These are phyloP conservation scores for Cystobasidiaceae sp. DNA, from an alignment of 1,284 basidiomycete genomes.

Conservation along the genomic window DNA sequence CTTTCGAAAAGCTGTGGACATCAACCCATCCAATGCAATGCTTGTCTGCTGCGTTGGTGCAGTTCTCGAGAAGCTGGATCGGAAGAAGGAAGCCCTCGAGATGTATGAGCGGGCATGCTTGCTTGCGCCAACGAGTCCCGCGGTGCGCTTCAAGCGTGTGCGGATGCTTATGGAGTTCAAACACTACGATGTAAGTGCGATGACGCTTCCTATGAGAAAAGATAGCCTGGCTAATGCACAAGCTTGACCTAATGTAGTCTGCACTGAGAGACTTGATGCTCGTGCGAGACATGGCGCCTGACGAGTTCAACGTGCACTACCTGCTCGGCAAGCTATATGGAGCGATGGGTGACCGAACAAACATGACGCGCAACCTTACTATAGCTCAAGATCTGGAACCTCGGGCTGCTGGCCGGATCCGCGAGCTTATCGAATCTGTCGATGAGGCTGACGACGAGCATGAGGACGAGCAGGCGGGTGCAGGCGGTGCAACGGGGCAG, in stretches of 20 bases:
- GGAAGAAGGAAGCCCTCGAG: conserved; percentile 61
- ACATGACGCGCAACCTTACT: conserved; percentile 74
- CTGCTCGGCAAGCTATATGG: conserved; percentile 87
- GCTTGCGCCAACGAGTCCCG: conserved; percentile 71
- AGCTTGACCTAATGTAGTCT: too few species aligned
- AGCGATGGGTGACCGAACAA: conserved; percentile 66
- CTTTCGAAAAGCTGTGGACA: conserved; percentile 78
- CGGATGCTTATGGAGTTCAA: conserved; percentile 77
- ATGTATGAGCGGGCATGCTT: conserved; percentile 72
- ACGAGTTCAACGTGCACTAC: conserved; percentile 91
- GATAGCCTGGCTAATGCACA: too few species aligned
- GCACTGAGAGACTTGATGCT: conserved; percentile 73
- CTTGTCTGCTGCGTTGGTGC: conserved; percentile 40
- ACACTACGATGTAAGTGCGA: conserved; percentile 67
- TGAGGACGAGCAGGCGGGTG: neutral
- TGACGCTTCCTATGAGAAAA: too few species aligned
- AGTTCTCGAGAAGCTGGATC: conserved; percentile 65
- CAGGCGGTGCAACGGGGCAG: neutral
- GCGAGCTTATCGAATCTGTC: conserved; percentile 22
- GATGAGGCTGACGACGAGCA: neutral
- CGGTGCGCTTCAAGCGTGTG: conserved; percentile 83
- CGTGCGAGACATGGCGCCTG: conserved; percentile 71
- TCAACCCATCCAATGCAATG: conserved; percentile 86
- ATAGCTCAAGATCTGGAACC: conserved; percentile 69
- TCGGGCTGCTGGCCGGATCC: conserved; percentile 40